Conservation (phyloP, 2,329 filamentous ascomycete species). For the Hymenotorrendiella dingleyae region DNA sequence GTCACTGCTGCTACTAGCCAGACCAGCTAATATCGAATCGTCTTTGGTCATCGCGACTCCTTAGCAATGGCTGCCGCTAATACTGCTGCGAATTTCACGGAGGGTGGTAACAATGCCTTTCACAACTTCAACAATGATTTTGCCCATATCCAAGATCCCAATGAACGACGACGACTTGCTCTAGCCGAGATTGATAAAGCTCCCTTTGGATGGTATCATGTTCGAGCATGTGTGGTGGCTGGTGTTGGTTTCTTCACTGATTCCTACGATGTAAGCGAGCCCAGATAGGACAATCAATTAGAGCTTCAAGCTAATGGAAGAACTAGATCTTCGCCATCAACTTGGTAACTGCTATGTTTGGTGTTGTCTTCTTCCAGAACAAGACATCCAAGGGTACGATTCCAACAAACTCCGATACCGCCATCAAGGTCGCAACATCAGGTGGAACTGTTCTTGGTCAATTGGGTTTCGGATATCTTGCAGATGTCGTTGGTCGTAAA, state of each 20-base stretch:
- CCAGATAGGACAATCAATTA: too few species aligned
- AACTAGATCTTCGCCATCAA: constrained; percentile 82
- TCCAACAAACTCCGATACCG: constrained; percentile 60
- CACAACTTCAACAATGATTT: constrained; percentile 57
- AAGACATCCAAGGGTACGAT: constrained; percentile 48
- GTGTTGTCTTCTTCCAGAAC: constrained; percentile 68
- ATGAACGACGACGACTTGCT: constrained; percentile 67
- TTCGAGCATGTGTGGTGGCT: constrained; percentile 68
- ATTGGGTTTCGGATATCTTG: constrained; percentile 69
- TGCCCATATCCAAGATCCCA: constrained; percentile 63
- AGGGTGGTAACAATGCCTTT: constrained; percentile 62
- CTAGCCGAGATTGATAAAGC: constrained; percentile 71
- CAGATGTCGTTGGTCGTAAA: constrained; percentile 69
- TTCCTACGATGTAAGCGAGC: constrained; percentile 72
- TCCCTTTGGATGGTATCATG: constrained; percentile 65
- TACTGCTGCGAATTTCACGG: too few species aligned
- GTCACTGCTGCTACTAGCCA: too few species aligned
- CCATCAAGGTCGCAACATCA: constrained; percentile 76
- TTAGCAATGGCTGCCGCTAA: too few species aligned
- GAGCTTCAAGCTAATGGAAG: too few species aligned
- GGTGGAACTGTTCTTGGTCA: constrained; percentile 76
- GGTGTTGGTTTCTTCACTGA: constrained; percentile 82
- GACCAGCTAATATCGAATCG: too few species aligned
- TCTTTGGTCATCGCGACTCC: too few species aligned
- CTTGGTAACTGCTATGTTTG: constrained; percentile 64